These are phyloP conservation scores for Zygosaccharomyces siamensis DNA, from an alignment of 805 yeast species.

Conservation along the genomic window DNA sequence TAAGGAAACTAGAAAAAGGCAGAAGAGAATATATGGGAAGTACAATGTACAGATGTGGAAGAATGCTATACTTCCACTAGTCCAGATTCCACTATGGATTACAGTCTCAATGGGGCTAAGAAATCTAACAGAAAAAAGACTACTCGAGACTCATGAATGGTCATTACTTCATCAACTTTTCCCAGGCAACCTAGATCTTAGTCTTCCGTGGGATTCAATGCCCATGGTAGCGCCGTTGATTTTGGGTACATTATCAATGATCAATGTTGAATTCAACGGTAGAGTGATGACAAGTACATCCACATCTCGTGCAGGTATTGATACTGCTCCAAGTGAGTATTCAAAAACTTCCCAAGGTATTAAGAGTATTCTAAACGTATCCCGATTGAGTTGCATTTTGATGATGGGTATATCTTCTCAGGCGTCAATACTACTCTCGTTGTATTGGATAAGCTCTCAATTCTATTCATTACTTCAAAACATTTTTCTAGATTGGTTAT, in stretches of 20 bases:
- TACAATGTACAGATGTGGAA: slow-evolving; percentile 77
- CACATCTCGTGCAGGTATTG: slow-evolving; percentile 21
- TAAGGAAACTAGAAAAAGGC: slow-evolving; percentile 74
- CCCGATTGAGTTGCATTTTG: slow-evolving; percentile 71
- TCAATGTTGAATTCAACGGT: slow-evolving; percentile 80
- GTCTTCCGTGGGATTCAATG: slow-evolving; percentile 53
- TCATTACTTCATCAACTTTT: slow-evolving; percentile 25
- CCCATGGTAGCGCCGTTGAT: slow-evolving; percentile 72
- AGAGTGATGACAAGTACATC: slow-evolving; percentile 46
- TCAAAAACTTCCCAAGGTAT: slow-evolving; percentile 28
- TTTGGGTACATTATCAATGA: slow-evolving; percentile 64
- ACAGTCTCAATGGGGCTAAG: slow-evolving; percentile 71
- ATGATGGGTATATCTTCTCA: slow-evolving; percentile 81
- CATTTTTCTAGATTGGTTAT: slow-evolving; percentile 54
- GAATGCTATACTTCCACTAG: slow-evolving; percentile 63
- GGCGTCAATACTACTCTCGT: slow-evolving; percentile 73
- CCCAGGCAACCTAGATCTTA: slow-evolving; percentile 54
- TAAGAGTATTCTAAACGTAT: slow-evolving; percentile 55
- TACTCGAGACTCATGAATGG: slow-evolving; percentile 28
- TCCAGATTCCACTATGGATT: slow-evolving; percentile 87
- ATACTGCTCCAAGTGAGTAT: slow-evolving; percentile 18
- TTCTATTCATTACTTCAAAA: slow-evolving; percentile 73
- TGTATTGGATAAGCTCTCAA: slow-evolving; percentile 92
- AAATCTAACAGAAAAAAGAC: slow-evolving; percentile 56
- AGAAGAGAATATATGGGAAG: slow-evolving; percentile 61